phyloP scores from a whole-genome alignment of 441 rosid genomes.

The Gossypium gossypioides region DNA sequence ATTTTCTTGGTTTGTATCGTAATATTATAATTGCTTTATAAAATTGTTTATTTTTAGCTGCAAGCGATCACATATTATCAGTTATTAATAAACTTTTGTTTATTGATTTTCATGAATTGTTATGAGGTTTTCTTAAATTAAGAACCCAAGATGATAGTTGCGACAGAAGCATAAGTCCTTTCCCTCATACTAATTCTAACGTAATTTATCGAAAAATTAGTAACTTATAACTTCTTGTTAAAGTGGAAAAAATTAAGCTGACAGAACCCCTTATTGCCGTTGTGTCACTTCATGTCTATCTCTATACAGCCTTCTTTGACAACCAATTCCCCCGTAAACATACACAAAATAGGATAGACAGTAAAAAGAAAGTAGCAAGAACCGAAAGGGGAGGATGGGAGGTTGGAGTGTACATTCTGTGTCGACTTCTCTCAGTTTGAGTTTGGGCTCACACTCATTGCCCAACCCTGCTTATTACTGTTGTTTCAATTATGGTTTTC shows the following conservation, averaged over 20 bases:
- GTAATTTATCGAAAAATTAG: no score
- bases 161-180: no score
- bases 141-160: neutral
- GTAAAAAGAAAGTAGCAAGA: neutral
- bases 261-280: no score
- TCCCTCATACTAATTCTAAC: no score
- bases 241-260: no score
- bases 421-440: neutral
- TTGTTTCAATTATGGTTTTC: neutral
- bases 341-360: neutral
- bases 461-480: neutral
- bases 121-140: neutral
- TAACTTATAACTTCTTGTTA: no score
- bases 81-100: neutral
- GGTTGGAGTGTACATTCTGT: neutral
- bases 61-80: neutral
- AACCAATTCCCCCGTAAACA: neutral
- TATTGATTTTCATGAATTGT: neutral
- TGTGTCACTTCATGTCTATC: no score
- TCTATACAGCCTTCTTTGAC: neutral
- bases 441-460: neutral
- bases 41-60: no score
- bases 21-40: no score
- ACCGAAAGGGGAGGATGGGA: neutral
- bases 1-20: neutral